Evolutionary conservation across 2,329 filamentous ascomycete genomes (phyloP).

Genomic region (Aspergillus sp.): DNA sequence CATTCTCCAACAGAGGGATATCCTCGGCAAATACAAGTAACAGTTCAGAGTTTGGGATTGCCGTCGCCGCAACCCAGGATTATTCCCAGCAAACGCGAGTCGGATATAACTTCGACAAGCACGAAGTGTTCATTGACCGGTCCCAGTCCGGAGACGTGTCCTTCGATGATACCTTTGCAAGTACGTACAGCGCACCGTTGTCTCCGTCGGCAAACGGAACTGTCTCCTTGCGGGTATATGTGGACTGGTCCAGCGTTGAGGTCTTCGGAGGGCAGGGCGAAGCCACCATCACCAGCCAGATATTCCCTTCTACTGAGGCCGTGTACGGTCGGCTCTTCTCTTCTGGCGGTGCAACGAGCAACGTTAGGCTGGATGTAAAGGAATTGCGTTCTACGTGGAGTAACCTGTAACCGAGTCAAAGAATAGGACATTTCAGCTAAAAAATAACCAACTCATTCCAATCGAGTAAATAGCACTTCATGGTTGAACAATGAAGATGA

Average conservation of each 20-base stretch:
- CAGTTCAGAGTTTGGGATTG: conserved; percentile 18
- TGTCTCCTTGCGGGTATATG: conserved; percentile 20
- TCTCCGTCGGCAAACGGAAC: conserved; percentile 3
- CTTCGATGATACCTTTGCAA: conserved; percentile 23
- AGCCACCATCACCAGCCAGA: conserved; percentile 24
- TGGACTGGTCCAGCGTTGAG: conserved; percentile 30
- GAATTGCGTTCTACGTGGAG: no score
- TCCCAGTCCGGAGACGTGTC: conserved; percentile 19
- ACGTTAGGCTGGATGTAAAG: no score
- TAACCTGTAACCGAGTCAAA: no score
- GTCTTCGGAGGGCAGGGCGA: conserved; percentile 26
- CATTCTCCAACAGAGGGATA: neutral
- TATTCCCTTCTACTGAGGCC: conserved; percentile 18
- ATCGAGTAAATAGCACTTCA: no score
- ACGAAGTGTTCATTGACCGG: conserved; percentile 25
- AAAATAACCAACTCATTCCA: no score
- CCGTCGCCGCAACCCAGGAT: conserved; percentile 15
- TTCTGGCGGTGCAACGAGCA: no score
- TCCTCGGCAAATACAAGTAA: no score
- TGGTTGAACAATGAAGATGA: no score
- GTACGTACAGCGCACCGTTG: conserved; percentile 13
- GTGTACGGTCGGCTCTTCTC: no score
- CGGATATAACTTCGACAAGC: conserved; percentile 26
- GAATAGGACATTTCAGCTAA: no score
- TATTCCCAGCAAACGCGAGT: conserved; percentile 21